Evolutionary conservation across 495 filamentous ascomycete genomes (phyloP).

Genomic region (Aspergillus sclerotioniger): DNA sequence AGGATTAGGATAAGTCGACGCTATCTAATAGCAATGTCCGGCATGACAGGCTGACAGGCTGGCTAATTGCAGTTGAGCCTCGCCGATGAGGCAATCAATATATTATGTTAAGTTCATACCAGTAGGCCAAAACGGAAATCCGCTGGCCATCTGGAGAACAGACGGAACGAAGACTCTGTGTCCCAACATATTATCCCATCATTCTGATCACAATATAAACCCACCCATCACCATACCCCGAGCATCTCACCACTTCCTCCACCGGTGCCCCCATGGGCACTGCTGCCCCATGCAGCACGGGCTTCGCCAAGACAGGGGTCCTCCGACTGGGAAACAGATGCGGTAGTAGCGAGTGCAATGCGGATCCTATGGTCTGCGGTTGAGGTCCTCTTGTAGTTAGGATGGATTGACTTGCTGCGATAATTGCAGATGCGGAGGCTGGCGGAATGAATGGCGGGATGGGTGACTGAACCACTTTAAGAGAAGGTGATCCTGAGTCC

Average conservation of each 20-base stretch:
- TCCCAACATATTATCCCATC: slow-evolving; percentile 50
- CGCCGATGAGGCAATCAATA: too few species aligned
- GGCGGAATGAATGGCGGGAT: slow-evolving; percentile 58
- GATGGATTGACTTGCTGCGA: slow-evolving; percentile 27
- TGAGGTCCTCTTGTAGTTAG: slow-evolving; percentile 40
- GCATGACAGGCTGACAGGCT: too few species aligned
- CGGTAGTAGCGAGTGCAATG: slow-evolving; percentile 75
- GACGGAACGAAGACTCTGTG: too few species aligned
- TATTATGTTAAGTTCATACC: too few species aligned
- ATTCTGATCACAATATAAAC: slow-evolving; percentile 82
- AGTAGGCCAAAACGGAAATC: too few species aligned
- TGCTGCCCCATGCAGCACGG: slow-evolving; percentile 82
- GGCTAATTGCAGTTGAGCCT: too few species aligned
- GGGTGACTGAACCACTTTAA: slow-evolving; percentile 69
- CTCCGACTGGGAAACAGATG: slow-evolving; percentile 82
- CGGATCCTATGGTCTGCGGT: slow-evolving; percentile 76
- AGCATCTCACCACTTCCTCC: slow-evolving; percentile 77
- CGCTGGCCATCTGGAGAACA: too few species aligned
- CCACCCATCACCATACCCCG: slow-evolving; percentile 91
- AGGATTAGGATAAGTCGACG: neutral
- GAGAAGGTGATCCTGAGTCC: slow-evolving; percentile 42
- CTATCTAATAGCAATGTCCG: neutral
- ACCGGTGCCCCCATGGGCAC: slow-evolving; percentile 81
- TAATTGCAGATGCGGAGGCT: slow-evolving; percentile 27
- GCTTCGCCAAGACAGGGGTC: slow-evolving; percentile 85